phyloP scores from a whole-genome alignment of 1,139 yeast species.

The Kodamaea ohmeri region DNA sequence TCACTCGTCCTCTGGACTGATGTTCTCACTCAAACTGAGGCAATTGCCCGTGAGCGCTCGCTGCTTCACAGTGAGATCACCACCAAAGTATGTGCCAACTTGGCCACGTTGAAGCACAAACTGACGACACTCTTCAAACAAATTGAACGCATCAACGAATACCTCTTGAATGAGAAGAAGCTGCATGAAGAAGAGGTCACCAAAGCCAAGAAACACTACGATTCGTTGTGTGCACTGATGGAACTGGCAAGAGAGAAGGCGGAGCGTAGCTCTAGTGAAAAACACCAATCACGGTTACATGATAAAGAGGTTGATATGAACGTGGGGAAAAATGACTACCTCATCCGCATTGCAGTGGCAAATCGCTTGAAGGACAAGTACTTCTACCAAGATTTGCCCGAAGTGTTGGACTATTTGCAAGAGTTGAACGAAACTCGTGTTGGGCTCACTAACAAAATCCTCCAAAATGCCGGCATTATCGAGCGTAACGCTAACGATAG shows the following conservation, averaged over 20 bases:
- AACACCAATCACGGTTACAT: slow-evolving; percentile 53
- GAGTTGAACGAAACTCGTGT: slow-evolving; percentile 81
- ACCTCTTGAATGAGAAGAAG: slow-evolving; percentile 55
- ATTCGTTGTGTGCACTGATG: slow-evolving; percentile 73
- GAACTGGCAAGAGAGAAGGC: slow-evolving; percentile 77
- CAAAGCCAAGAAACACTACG: slow-evolving; percentile 73
- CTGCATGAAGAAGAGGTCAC: slow-evolving; percentile 62
- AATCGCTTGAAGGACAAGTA: slow-evolving; percentile 91
- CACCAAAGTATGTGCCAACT: slow-evolving; percentile 60
- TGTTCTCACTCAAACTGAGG: slow-evolving; percentile 80
- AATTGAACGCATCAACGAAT: slow-evolving; percentile 59
- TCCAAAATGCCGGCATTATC: slow-evolving; percentile 60
- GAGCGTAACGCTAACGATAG: slow-evolving; percentile 61
- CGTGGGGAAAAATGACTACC: slow-evolving; percentile 75
- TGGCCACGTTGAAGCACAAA: slow-evolving; percentile 52
- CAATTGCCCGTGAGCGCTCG: slow-evolving; percentile 65
- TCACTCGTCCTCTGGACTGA: slow-evolving; percentile 95
- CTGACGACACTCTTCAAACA: slow-evolving; percentile 54
- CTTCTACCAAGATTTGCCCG: slow-evolving; percentile 92
- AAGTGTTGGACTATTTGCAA: slow-evolving; percentile 80
- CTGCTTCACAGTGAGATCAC: slow-evolving; percentile 62
- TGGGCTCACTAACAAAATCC: slow-evolving; percentile 63
- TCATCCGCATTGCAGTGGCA: slow-evolving; percentile 77
- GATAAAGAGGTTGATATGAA: slow-evolving; percentile 82
- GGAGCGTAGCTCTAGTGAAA: slow-evolving; percentile 57